Conservation (phyloP, 805 yeast species). For the Millerozyma miso region DNA sequence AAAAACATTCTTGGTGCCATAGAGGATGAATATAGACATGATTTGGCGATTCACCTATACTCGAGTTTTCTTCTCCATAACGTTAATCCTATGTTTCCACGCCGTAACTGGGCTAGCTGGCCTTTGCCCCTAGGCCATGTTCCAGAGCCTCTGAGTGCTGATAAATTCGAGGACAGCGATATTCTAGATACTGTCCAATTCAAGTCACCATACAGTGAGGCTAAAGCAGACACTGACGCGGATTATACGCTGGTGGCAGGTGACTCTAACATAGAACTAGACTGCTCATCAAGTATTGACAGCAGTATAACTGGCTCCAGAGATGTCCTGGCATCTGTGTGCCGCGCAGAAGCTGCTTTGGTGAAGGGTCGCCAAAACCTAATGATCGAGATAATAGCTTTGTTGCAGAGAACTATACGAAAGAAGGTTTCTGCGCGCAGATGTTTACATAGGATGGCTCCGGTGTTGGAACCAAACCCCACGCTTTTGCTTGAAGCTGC, state of each 20-base stretch:
- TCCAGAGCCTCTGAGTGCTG: conserved; percentile 32
- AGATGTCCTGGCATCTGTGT: conserved; percentile 2
- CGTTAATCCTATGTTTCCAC: conserved; percentile 34
- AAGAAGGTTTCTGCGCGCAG: conserved; percentile 2
- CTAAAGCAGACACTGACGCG: conserved; percentile 12
- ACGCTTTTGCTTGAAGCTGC: background rate
- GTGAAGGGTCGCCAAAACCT: conserved; percentile 18
- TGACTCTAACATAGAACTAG: conserved; percentile 1
- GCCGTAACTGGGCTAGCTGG: conserved; percentile 53
- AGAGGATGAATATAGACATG: conserved; percentile 49
- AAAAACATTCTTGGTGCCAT: conserved; percentile 24
- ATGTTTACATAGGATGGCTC: background rate
- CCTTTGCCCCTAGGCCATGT: conserved; percentile 40
- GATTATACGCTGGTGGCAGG: background rate
- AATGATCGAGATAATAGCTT: conserved; percentile 18
- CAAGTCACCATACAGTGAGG: conserved; percentile 11
- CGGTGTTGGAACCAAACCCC: background rate
- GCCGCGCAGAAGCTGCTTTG: conserved; percentile 8
- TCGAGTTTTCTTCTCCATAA: conserved; percentile 45
- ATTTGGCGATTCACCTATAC: conserved; percentile 63
- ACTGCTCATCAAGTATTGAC: conserved; percentile 10
- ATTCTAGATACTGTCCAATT: conserved; percentile 4
- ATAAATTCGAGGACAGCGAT: conserved; percentile 17
- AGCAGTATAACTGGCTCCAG: background rate
- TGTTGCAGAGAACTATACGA: conserved; percentile 14